Evolutionary conservation across 371 early-diverging fungal genomes (phyloP), one percentile per base, ranked within the genome.

Genomic region (Sporodiniella umbellata): DNA sequence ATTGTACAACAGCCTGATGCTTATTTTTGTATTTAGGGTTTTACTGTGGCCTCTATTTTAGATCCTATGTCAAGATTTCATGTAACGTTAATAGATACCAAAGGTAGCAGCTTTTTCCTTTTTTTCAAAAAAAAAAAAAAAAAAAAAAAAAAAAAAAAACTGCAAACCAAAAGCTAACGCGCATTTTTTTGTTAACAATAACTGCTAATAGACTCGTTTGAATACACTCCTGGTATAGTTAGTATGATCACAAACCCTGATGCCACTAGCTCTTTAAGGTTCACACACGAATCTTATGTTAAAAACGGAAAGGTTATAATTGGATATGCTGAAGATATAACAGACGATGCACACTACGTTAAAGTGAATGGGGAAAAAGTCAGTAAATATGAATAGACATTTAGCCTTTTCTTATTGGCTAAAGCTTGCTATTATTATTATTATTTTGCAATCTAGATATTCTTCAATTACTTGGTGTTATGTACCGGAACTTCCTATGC

Each of bases 391-490:
- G 30, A 28, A 28, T n/a, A 48, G 15, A 33, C 39, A 43, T 3
- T 43, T 43, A n/a, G n/a, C n/a, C n/a, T 22, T 43, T 7, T 12
- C 19, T 43, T 21, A 22, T 43, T 21, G 19, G 25, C 23, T 47
- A 7, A 17, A 18, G 5, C 8, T 33, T 40, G 17, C 6, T 33
- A 17, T 10, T 47, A 8, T n/a, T n/a, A n/a, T n/a, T n/a, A n/a
- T n/a, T n/a, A n/a, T n/a, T n/a, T n/a, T n/a, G n/a, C n/a, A n/a
- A n/a, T n/a, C n/a, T 40, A 80, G 65, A 60, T 88, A 25, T 55
- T 69, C 17, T 90, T 84, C 63, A 85, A 91, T 57, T 87, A 87
- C 58, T 59, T 87, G 33, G 81, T 85, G 3, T 64, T 91, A 23
- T 83, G 84, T 14, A 85, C 86, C 0, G 92, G 92, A 1, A 80